Evolutionary conservation across 1,139 yeast genomes (phyloP), one percentile per base, ranked within the genome.

Genomic region (Saccharomyces hybrid): DNA sequence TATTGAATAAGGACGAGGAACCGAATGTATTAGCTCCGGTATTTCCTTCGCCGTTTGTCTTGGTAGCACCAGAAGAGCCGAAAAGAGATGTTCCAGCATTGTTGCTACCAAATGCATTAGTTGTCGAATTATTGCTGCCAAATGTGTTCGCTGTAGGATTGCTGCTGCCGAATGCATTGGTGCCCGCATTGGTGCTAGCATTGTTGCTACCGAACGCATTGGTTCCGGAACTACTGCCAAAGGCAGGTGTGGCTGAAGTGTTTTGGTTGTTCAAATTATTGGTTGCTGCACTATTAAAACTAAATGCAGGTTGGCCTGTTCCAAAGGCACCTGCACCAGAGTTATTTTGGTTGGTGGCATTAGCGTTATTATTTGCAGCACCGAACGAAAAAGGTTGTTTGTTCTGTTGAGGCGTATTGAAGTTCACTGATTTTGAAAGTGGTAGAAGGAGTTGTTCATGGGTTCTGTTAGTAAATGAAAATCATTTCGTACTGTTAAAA

Each of bases 51-150:
- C 13, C 25, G 3, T 38, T 16, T 16, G 44, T 16, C 13, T 38
- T n/a, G 9, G 9, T 11, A 38, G 41, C 47, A 16, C 47, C 47
- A 44, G 48, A 26, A 46, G 48, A 46, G 11, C 48, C 48, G 9
- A 46, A 46, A 13, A 27, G 31, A 13, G 48, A 46, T 26, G 31
- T 46, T 26, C 19, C 31, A 3, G 48, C 11, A 25, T 13, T 46
- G 31, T 52, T 51, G 31, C 49, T 51, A 47, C 58, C 62, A 49
- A 56, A 54, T 2, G 54, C 51, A n/a, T 51, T 34, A 42, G 51
- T 42, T 31, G 47, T 42, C 19, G 27, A 41, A n/a, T 54, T 50
- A 23, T 46, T 48, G 16, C 59, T 56, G 52, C 62, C 64, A 42
- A 55, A 52, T 2, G 51, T 54, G 31, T 52, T 41, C 23, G 48